These are phyloP conservation scores for Chaetoscypha palmicola DNA, from an alignment of 2,329 filamentous ascomycete species.

Conservation along the genomic window DNA sequence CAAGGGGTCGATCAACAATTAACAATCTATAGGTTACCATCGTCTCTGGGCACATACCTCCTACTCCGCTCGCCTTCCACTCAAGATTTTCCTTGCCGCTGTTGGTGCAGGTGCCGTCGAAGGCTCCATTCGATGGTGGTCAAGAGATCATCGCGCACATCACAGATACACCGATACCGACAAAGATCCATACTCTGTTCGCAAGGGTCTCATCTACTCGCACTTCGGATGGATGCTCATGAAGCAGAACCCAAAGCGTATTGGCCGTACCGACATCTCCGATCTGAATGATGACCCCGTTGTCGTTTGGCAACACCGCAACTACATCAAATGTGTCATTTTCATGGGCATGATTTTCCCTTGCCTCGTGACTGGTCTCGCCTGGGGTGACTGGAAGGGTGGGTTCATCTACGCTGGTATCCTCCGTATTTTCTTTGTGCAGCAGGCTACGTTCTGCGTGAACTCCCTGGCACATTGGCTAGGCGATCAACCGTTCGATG, in stretches of 20 bases:
- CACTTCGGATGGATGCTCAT: constrained; percentile 88
- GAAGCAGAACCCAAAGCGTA: constrained; percentile 87
- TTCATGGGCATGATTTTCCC: constrained; percentile 73
- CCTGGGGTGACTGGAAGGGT: constrained; percentile 75
- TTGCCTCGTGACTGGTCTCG: constrained; percentile 65
- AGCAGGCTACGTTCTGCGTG: constrained; percentile 90
- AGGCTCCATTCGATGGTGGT: constrained; percentile 86
- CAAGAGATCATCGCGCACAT: constrained; percentile 77
- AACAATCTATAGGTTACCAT: constrained; percentile 52
- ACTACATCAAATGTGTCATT: constrained; percentile 76
- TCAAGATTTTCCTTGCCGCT: constrained; percentile 76
- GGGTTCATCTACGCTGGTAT: constrained; percentile 82
- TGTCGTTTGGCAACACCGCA: constrained; percentile 80
- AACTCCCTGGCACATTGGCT: constrained; percentile 89
- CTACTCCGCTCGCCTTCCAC: constrained; percentile 68
- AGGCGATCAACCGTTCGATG: constrained; percentile 86
- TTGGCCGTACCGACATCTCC: constrained; percentile 80
- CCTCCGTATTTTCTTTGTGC: constrained; percentile 80
- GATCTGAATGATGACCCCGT: constrained; percentile 81
- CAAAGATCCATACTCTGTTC: constrained; percentile 85
- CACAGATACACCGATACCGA: constrained; percentile 90
- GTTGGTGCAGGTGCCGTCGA: constrained; percentile 78
- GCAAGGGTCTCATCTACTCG: constrained; percentile 79
- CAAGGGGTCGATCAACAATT: background rate
- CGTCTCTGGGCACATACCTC: constrained; percentile 81